Percentiles rank a stretch among this genome's conserved stretches.
phyloP scores from a whole-genome alignment of 371 early-diverging fungal genomes.

The Conidiobolus coronatus region DNA sequence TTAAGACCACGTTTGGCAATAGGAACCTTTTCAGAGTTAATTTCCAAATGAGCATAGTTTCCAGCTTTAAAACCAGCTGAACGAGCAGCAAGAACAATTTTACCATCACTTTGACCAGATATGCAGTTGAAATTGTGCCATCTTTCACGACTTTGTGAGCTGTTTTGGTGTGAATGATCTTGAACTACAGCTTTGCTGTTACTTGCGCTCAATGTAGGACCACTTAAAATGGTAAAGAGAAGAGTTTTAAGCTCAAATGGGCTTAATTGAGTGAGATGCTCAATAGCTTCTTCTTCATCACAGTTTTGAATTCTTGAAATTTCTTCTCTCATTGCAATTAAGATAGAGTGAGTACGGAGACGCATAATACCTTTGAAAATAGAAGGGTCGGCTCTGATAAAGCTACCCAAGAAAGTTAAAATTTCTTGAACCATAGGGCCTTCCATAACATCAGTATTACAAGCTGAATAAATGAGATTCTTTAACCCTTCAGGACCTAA shows the following conservation, averaged over 20 bases:
- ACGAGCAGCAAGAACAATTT: conserved; percentile 24
- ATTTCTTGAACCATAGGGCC: conserved; percentile 69
- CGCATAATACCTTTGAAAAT: conserved; percentile 69
- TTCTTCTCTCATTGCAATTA: conserved; percentile 69
- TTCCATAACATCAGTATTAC: conserved; percentile 52
- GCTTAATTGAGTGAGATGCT: conserved; percentile 51
- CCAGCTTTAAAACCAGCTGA: conserved; percentile 54
- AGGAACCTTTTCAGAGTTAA: conserved; percentile 30
- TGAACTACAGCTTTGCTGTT: background rate
- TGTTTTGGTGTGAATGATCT: background rate
- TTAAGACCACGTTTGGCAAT: conserved; percentile 50
- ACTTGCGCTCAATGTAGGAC: conserved; percentile 22
- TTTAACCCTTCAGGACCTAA: conserved; percentile 37
- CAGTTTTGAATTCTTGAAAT: conserved; percentile 41
- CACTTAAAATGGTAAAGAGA: conserved; percentile 45
- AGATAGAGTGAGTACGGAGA: conserved; percentile 54
- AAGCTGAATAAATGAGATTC: conserved; percentile 29
- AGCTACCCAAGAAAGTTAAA: conserved; percentile 48
- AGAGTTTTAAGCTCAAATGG: conserved; percentile 60
- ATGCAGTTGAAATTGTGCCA: conserved; percentile 8
- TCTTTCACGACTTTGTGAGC: conserved; percentile 2
- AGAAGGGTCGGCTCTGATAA: conserved; percentile 37
- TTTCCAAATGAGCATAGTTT: conserved; percentile 39
- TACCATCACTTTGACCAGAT: conserved; percentile 6
- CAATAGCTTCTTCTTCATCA: conserved; percentile 58